phyloP scores from a whole-genome alignment of 2,329 filamentous ascomycete genomes.

The Nemania sp. region DNA sequence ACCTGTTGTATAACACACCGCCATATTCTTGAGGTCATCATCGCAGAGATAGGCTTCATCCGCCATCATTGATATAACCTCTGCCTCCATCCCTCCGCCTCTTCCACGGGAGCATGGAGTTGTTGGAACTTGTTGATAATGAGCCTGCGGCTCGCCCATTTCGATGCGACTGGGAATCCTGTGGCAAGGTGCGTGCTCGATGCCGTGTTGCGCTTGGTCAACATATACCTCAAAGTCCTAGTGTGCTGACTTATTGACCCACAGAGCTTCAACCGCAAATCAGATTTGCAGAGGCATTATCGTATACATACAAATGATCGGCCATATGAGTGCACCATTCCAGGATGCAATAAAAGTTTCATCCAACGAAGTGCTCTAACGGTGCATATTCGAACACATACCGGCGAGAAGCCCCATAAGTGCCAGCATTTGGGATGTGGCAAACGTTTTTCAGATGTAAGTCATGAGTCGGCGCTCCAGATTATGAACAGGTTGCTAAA shows the following conservation, averaged over 20 bases:
- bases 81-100: conserved; percentile 23
- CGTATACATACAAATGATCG: conserved; percentile 74
- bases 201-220: background rate
- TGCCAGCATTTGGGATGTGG: conserved; percentile 68
- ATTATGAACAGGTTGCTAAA: conserved; percentile 10
- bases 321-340: conserved; percentile 64
- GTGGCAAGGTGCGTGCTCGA: conserved; percentile 15
- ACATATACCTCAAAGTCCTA: background rate
- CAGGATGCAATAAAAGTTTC: conserved; percentile 70
- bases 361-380: conserved; percentile 72
- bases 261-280: conserved; percentile 76
- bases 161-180: conserved; percentile 61
- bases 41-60: conserved; percentile 37
- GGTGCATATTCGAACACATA: conserved; percentile 72
- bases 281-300: conserved; percentile 71
- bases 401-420: conserved; percentile 72
- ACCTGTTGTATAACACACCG: conserved; percentile 21
- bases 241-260: conserved; percentile 17
- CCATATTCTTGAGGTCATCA: conserved; percentile 28
- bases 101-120: conserved; percentile 56
- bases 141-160: conserved; percentile 66
- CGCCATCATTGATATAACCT: conserved; percentile 19
- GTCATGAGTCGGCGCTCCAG: conserved; percentile 38
- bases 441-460: conserved; percentile 72
- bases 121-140: conserved; percentile 68